Base-by-base conservation (phyloP, 2,329 filamentous ascomycete species). In the Exophiala sp. region DNA sequence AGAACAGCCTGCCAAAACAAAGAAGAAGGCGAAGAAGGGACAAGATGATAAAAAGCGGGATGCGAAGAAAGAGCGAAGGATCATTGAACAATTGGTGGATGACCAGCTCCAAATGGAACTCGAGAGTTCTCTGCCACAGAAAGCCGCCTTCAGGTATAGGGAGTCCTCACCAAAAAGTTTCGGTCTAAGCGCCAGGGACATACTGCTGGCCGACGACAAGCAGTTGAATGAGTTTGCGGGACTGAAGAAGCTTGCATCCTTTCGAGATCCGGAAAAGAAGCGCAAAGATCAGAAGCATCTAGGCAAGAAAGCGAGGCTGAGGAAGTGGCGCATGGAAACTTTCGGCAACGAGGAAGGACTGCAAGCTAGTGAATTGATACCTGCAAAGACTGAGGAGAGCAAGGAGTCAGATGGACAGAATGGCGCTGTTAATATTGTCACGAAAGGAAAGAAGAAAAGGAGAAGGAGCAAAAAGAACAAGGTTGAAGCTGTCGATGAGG, bases 231-330 rank as follows among this genome's bases (percentile, higher is more conserved):
- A 91, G 61, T 99, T 87, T 67, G 92, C 87, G 4, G 92, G 94
- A 5, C 76, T 99, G 66, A 99, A 99, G 80, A 97, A 96, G 75
- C 82, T 96, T 55, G 91, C 92, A 3, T 79, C 88, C 4, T 99
- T 94, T 77, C 82, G 94, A 52, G 91, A 96, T 68, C 77, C 79
- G 2, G 88, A 91, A 65, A 94, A 95, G 80, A 97, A 97, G 79
- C 80, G 81, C 62, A 88, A 86, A 65, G 94, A 99, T 68, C 84
- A 85, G 75, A 96, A 95, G 78, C 81, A 83, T 64, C 79, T 97
- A 29, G 88, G 89, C 61, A 99, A 97, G 82, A 97, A 97, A 76
- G 89, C 89, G 6, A 81, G 92, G 16, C 77, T 99, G 57, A 79
- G 91, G 66, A 83, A 96, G 73, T 99, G 94, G 94, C 83, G 84